Conservation (phyloP, 176 grass and related monocot species). For the Avena sativa region DNA sequence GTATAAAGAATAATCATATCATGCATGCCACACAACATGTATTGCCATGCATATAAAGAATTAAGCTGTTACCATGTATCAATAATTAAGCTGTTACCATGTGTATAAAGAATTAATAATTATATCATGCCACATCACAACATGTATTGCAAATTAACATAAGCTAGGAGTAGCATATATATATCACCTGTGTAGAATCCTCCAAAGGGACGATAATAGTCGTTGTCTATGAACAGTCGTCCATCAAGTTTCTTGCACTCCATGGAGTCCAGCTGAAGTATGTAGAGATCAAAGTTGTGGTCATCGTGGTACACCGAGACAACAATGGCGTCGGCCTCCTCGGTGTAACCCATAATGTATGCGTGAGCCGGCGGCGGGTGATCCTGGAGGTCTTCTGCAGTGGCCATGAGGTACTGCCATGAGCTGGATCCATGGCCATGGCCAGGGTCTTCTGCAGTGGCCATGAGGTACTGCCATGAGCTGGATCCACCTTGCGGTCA, state of each 20-base stretch:
- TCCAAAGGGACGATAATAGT: background rate
- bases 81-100: too few species aligned
- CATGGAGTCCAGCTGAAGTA: background rate
- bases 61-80: too few species aligned
- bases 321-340: background rate
- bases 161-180: background rate
- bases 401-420: background rate
- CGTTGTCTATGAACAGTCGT: too few species aligned
- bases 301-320: background rate
- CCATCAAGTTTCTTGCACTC: background rate
- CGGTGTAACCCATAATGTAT: background rate
- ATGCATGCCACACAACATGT: too few species aligned
- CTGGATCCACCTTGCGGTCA: background rate
- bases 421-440: too few species aligned
- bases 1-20: too few species aligned
- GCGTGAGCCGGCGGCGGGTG: too few species aligned
- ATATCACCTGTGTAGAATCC: background rate
- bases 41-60: too few species aligned
- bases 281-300: too few species aligned
- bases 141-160: too few species aligned
- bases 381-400: background rate
- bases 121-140: too few species aligned
- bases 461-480: background rate
- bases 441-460: background rate
- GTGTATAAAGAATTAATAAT: too few species aligned